These are phyloP conservation scores for Ustilaginoidea virens DNA, from an alignment of 2,329 filamentous ascomycete genomes.

Conservation along the genomic window DNA sequence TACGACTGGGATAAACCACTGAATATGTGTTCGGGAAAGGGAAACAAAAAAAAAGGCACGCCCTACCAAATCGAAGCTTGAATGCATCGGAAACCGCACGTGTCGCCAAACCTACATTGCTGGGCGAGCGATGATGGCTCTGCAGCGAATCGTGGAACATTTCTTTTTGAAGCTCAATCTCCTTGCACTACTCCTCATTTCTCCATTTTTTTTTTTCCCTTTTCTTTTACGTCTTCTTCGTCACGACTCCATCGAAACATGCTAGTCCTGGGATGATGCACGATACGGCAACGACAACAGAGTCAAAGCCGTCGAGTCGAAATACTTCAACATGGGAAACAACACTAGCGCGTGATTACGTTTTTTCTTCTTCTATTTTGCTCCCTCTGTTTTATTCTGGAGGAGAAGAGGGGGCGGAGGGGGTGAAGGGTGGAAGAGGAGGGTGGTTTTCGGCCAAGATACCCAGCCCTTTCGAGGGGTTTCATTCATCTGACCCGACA, in stretches of 20 bases:
- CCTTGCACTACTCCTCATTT: constrained; percentile 4
- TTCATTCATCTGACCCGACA: constrained; percentile 18
- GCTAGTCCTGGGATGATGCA: constrained; percentile 1
- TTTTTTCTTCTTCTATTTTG: no score
- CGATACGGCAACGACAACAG: constrained; percentile 2
- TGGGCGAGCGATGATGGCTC: constrained; percentile 13
- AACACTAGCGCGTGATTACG: no score
- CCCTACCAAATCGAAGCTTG: constrained; percentile 1
- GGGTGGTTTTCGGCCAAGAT: constrained; percentile 21
- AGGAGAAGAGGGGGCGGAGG: no score
- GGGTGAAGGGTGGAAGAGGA: constrained; percentile 3
- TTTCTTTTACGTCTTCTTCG: no score
- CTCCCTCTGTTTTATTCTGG: no score
- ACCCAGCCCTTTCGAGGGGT: constrained; percentile 22
- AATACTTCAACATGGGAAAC: no score
- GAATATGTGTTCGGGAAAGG: no score
- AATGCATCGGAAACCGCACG: background rate
- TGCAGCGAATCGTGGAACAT: constrained; percentile 6
- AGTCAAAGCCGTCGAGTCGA: constrained; percentile 3
- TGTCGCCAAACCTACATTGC: constrained; percentile 5
- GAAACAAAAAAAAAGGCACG: constrained; percentile 1
- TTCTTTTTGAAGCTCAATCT: constrained; percentile 6
- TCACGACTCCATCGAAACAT: constrained; percentile 1
- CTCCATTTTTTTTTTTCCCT: background rate
- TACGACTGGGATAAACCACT: no score